Evolutionary conservation across 2,329 filamentous ascomycete species (phyloP), one percentile per base, ranked within the genome.

Genomic region (Beauveria pseudobassiana): DNA sequence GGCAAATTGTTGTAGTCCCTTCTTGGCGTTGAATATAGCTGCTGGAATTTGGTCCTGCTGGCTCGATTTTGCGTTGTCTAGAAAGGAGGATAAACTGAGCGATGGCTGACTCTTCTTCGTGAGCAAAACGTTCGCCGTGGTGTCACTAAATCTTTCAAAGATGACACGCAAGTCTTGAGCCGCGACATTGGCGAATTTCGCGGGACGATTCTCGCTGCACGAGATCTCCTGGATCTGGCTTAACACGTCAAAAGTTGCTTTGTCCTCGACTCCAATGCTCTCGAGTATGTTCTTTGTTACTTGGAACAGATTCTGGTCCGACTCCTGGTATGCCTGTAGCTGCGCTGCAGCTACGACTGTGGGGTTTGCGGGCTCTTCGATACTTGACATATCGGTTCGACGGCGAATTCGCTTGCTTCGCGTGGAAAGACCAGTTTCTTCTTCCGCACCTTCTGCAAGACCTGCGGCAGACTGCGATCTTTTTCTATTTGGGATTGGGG

Each of bases 341-440:
- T 86, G 82, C 57, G 78, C 80, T 1, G 82, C 80, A 58, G 81
- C 77, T 28, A 81, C 73, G 1, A 77, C 78, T 56, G 77, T 80
- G 7, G 82, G 76, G 63, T 86, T 83, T 16, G 80, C 70, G 0
- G 74, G 71, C 54, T 85, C 84, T 42, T 83, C 84, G 4, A 75
- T 72, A 12, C 80, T 77, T 3, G 79, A 82, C 49, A 87, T 85
- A 43, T 77, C 75, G 56, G 74, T 67, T 59, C 86, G 78, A 20
- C 84, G 81, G 51, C 86, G 80, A 34, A 85, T 85, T 55, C 87
- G 77, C 68, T 89, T 89, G 71, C 85, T 88, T 62, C 86, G 77
- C 68, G 87, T 88, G 59, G 83, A 81, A 12, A 82, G 78, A 2
- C 75, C 76, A 26, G 77, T 79, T 40, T 87, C 85, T 57, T 87